A percentile compares a stretch with the other conserved stretches of the same genome.
phyloP scores from a whole-genome alignment of 2,329 filamentous ascomycete species.

The Aspergillus sp. region DNA sequence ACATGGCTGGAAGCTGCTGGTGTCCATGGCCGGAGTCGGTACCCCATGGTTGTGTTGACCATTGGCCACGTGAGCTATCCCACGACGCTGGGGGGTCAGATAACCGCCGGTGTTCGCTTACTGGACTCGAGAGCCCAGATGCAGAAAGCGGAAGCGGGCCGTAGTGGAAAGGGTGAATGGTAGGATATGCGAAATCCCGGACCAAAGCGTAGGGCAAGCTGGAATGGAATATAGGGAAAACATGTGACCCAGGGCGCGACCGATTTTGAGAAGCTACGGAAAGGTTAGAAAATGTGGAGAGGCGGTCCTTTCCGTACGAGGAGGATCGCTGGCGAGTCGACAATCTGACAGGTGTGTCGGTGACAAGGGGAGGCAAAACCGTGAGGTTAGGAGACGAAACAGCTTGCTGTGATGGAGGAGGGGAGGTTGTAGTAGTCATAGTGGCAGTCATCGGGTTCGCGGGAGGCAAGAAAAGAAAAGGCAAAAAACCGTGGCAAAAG shows the following conservation, averaged over 20 bases:
- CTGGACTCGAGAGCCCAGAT: slow-evolving; percentile 80
- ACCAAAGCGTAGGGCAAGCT: slow-evolving; percentile 86
- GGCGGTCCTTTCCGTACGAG: slow-evolving; percentile 74
- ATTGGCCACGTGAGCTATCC: slow-evolving; percentile 64
- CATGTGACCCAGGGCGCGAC: slow-evolving; percentile 77
- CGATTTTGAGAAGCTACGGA: slow-evolving; percentile 58
- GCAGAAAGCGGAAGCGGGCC: slow-evolving; percentile 74
- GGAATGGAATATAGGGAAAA: slow-evolving; percentile 80
- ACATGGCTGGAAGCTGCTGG: slow-evolving; percentile 75
- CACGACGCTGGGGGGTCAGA: slow-evolving; percentile 74
- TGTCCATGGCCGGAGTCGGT: slow-evolving; percentile 56
- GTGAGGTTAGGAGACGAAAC: slow-evolving; percentile 28
- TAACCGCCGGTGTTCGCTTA: slow-evolving; percentile 74
- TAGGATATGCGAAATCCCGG: slow-evolving; percentile 90
- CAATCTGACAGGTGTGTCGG: slow-evolving; percentile 55
- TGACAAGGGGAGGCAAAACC: slow-evolving; percentile 50
- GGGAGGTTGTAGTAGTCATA: slow-evolving; percentile 38
- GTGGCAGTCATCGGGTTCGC: slow-evolving; percentile 29
- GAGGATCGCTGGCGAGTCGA: slow-evolving; percentile 67
- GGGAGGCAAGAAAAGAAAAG: slow-evolving; percentile 5
- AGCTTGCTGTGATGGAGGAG: slow-evolving; percentile 29
- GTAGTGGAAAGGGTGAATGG: slow-evolving; percentile 84
- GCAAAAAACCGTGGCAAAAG: slow-evolving; percentile 2
- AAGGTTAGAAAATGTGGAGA: slow-evolving; percentile 78
- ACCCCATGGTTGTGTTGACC: slow-evolving; percentile 52